These are phyloP conservation scores for Aspergillus neoniger DNA, from an alignment of 2,329 filamentous ascomycete genomes.

Conservation along the genomic window DNA sequence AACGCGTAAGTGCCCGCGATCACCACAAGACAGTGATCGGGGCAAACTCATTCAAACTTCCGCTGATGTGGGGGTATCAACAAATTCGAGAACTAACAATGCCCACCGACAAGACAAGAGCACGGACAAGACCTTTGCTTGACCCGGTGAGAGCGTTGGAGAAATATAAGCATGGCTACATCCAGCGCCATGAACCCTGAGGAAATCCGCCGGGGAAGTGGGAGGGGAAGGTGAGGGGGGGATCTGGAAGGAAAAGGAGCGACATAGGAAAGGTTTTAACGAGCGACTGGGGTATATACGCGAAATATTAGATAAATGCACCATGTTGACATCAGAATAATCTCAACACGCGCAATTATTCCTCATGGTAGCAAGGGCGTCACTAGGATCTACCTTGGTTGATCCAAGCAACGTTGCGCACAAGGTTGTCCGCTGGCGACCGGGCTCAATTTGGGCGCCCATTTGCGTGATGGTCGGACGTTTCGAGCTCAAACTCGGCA, in stretches of 20 bases:
- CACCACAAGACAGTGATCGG: slow-evolving; percentile 14
- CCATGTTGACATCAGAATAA: background rate
- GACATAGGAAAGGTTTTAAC: slow-evolving; percentile 12
- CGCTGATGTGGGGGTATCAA: slow-evolving; percentile 30
- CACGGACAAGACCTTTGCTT: slow-evolving; percentile 5
- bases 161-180: slow-evolving; percentile 13
- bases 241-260: slow-evolving; percentile 13
- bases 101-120: slow-evolving; percentile 16
- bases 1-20: slow-evolving; percentile 13
- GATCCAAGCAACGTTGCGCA: background rate
- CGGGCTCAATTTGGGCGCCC: slow-evolving; percentile 17
- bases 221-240: slow-evolving; percentile 9
- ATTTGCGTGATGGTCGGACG: slow-evolving; percentile 23
- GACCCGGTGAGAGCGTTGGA: slow-evolving; percentile 7
- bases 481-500: slow-evolving; percentile 61
- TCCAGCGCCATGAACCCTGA: slow-evolving; percentile 13
- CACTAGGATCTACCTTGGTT: background rate
- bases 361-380: background rate
- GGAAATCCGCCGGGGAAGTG: slow-evolving; percentile 8
- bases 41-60: slow-evolving; percentile 26
- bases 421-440: too few relatives aligned
- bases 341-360: background rate
- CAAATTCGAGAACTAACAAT: slow-evolving; percentile 25
- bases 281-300: slow-evolving; percentile 18
- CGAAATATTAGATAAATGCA: slow-evolving; percentile 4